These are phyloP conservation scores for Naganishia albida DNA, from an alignment of 1,284 basidiomycete genomes.

Conservation along the genomic window DNA sequence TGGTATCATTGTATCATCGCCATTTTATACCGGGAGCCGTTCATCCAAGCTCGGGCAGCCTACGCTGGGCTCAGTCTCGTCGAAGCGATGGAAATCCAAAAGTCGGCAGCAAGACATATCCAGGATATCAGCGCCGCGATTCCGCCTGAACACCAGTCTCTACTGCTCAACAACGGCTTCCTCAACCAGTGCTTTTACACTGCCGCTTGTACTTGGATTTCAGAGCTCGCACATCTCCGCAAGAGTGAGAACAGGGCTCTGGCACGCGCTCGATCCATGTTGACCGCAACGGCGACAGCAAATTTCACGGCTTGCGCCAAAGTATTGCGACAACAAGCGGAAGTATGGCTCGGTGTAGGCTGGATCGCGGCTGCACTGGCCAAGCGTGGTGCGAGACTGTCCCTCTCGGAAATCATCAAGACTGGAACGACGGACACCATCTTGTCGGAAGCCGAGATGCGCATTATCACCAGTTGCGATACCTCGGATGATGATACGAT, in stretches of 20 bases:
- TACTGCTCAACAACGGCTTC: slow-evolving; percentile 28
- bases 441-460: slow-evolving; percentile 30
- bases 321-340: slow-evolving; percentile 25
- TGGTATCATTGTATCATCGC: slow-evolving; percentile 32
- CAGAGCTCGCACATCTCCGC: slow-evolving; percentile 22
- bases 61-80: slow-evolving; percentile 13
- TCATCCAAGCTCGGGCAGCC: slow-evolving; percentile 26
- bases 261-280: slow-evolving; percentile 24
- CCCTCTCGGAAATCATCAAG: slow-evolving; percentile 28
- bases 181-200: slow-evolving; percentile 30
- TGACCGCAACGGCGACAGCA: slow-evolving; percentile 20
- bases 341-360: slow-evolving; percentile 27
- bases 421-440: slow-evolving; percentile 28
- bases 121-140: slow-evolving; percentile 25
- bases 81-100: slow-evolving; percentile 28
- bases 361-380: slow-evolving; percentile 29
- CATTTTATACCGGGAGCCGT: slow-evolving; percentile 27
- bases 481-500: slow-evolving; percentile 26
- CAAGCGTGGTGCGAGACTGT: slow-evolving; percentile 20
- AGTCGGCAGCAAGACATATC: slow-evolving; percentile 26
- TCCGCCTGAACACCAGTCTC: slow-evolving; percentile 24
- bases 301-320: slow-evolving; percentile 27
- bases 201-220: slow-evolving; percentile 27
- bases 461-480: slow-evolving; percentile 23
- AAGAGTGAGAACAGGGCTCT: slow-evolving; percentile 23